Conservation (phyloP, 1,284 basidiomycete genomes). For the Ganoderma sinense region DNA sequence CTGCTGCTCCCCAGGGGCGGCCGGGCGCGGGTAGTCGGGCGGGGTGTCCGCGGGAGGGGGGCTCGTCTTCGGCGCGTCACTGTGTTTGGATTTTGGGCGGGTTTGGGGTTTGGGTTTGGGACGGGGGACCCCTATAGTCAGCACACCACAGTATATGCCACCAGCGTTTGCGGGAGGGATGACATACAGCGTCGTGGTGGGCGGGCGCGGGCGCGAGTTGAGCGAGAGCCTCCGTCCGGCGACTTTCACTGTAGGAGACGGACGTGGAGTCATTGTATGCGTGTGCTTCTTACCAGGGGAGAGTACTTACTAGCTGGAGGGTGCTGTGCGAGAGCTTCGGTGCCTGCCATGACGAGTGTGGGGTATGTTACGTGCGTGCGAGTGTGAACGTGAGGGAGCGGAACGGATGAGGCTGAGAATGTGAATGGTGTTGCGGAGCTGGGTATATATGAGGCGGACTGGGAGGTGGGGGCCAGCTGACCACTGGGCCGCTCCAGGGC, state of each 20-base stretch:
- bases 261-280: neutral
- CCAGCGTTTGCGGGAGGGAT: neutral
- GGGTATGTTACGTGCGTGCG: neutral
- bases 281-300: neutral
- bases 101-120: neutral
- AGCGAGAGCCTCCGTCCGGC: constrained; percentile 68
- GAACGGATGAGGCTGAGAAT: neutral
- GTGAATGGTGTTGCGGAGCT: neutral
- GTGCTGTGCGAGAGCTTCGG: constrained; percentile 39
- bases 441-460: constrained; percentile 21
- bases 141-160: constrained; percentile 1
- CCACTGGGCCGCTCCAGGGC: constrained; percentile 26
- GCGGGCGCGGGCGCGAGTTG: constrained; percentile 49
- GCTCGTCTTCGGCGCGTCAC: constrained; percentile 37
- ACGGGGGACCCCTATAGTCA: neutral
- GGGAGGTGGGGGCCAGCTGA: constrained; percentile 29
- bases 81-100: constrained; percentile 22
- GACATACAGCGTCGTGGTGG: constrained; percentile 46
- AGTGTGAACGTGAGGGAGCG: neutral
- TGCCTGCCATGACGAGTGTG: constrained; percentile 15
- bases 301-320: constrained; percentile 33
- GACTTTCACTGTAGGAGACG: constrained; percentile 60
- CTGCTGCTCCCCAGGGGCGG: constrained; percentile 50
- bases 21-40: constrained; percentile 70
- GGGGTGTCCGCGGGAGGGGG: constrained; percentile 36